These are phyloP conservation scores for Aspergillus ostianus DNA, from an alignment of 495 filamentous ascomycete genomes.

Conservation along the genomic window DNA sequence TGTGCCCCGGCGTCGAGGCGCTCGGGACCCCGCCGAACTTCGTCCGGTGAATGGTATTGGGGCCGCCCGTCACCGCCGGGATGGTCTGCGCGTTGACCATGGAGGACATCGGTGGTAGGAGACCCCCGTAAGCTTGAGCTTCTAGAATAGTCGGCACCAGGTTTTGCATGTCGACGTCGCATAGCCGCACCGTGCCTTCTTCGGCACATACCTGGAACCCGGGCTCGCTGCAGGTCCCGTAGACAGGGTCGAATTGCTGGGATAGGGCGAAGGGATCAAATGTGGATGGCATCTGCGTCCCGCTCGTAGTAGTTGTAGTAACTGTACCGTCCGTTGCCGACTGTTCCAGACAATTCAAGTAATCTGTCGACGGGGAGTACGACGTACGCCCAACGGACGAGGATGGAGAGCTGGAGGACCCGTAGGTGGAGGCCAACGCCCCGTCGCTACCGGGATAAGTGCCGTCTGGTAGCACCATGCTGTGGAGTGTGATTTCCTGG, in stretches of 20 bases:
- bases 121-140: neutral
- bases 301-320: neutral
- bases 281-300: neutral
- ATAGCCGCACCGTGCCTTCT: neutral
- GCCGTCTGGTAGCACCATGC: neutral
- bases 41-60: neutral
- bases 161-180: neutral
- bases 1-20: neutral
- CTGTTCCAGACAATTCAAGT: neutral
- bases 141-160: neutral
- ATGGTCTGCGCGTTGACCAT: neutral
- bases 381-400: neutral
- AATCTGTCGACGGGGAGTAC: neutral
- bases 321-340: neutral
- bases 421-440: neutral
- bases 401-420: neutral
- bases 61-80: neutral
- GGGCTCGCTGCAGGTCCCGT: neutral
- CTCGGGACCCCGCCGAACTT: neutral
- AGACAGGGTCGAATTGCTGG: neutral
- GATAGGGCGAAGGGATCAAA: neutral
- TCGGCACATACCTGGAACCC: neutral
- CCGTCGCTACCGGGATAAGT: neutral
- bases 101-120: neutral
- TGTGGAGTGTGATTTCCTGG: neutral